Percentiles rank a stretch among this genome's conserved stretches.
phyloP scores from a whole-genome alignment of 345 rosid species.

The Boechera retrofracta region DNA sequence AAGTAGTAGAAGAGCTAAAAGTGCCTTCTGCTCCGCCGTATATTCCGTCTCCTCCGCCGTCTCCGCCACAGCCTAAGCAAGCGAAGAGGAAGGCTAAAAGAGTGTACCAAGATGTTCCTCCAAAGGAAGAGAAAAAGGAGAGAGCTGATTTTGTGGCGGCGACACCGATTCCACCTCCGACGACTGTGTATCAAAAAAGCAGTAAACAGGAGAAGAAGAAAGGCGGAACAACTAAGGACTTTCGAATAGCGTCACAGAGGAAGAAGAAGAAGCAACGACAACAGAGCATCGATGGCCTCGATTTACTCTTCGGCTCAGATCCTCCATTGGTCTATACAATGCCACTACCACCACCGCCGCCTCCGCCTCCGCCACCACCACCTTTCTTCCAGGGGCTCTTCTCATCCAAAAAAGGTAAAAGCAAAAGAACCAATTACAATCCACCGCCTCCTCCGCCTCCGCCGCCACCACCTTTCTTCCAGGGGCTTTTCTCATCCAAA shows the following conservation, averaged over 20 bases:
- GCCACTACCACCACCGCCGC: conserved; percentile 57
- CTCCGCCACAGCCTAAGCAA: conserved; percentile 36
- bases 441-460: conserved; percentile 65
- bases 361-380: conserved; percentile 51
- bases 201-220: conserved; percentile 59
- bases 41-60: conserved; percentile 27
- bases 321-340: conserved; percentile 18
- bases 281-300: conserved; percentile 84
- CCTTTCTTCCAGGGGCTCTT: conserved; percentile 64
- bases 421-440: conserved; percentile 46
- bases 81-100: conserved; percentile 35
- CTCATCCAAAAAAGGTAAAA: conserved; percentile 66
- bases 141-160: conserved; percentile 27
- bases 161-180: conserved; percentile 44
- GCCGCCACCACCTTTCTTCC: conserved; percentile 53
- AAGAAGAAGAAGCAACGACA: conserved; percentile 76
- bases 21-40: conserved; percentile 10
- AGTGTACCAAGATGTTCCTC: conserved; percentile 40
- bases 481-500: conserved; percentile 66
- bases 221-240: conserved; percentile 65
- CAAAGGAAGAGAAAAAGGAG: conserved; percentile 27
- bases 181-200: conserved; percentile 29
- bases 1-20: conserved; percentile 19
- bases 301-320: conserved; percentile 54
- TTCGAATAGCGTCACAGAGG: conserved; percentile 56